These are phyloP conservation scores for Fusarium sp. DNA, from an alignment of 2,329 filamentous ascomycete species.

Conservation along the genomic window DNA sequence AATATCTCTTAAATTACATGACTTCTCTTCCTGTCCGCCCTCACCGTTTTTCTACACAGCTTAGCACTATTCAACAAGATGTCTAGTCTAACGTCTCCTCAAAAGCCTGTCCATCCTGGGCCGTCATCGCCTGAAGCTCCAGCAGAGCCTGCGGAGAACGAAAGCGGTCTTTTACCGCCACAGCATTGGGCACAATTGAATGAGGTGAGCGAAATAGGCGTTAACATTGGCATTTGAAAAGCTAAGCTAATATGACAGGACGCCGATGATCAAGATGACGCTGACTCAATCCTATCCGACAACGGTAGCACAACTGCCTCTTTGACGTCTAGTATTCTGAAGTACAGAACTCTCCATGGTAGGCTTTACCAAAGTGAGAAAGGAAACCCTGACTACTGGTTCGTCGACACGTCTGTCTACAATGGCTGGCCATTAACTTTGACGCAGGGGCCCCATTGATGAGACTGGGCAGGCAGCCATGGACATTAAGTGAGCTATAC, in stretches of 20 bases:
- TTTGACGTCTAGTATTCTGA: background rate
- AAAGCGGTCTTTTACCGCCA: background rate
- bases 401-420: accelerated
- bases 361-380: background rate
- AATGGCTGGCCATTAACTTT: background rate
- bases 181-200: background rate
- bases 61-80: background rate
- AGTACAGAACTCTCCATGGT: background rate
- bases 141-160: accelerated
- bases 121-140: accelerated
- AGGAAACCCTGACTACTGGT: slow-evolving; percentile 9
- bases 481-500: slow-evolving; percentile 17
- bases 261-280: background rate
- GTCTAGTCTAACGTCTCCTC: background rate
- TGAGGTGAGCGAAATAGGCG: background rate
- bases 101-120: accelerated
- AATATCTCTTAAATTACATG: background rate
- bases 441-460: slow-evolving; percentile 3
- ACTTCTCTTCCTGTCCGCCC: accelerated
- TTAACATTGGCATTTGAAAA: background rate
- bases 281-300: background rate
- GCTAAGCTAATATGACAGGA: background rate
- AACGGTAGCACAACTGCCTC: background rate
- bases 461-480: background rate
- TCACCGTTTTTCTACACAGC: accelerated